Conservation (phyloP, 2,329 filamentous ascomycete species). For the Trichoderma pleuroti region DNA sequence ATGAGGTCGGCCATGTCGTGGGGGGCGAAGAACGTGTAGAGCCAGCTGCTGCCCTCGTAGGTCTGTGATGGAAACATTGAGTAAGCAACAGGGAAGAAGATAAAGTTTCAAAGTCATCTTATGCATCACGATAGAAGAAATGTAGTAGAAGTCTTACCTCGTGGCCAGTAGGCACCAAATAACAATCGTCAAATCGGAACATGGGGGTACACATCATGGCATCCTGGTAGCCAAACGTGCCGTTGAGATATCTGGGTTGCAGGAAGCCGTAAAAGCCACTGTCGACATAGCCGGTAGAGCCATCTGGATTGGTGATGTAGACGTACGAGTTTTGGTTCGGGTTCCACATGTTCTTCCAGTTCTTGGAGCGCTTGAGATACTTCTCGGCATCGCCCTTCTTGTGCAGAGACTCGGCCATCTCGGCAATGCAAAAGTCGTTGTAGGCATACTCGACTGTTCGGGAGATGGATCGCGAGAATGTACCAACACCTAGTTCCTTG, state of each 20-base stretch:
- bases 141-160: constrained; percentile 12
- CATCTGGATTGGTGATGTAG: constrained; percentile 6
- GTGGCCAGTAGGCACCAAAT: constrained; percentile 25
- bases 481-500: constrained; percentile 42
- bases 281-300: constrained; percentile 10
- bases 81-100: background rate
- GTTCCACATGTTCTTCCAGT: constrained; percentile 68
- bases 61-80: constrained; percentile 37
- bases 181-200: constrained; percentile 43
- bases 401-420: constrained; percentile 57
- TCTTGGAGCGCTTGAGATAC: constrained; percentile 58
- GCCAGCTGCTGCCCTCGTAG: constrained; percentile 67
- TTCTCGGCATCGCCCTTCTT: constrained; percentile 51
- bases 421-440: constrained; percentile 69
- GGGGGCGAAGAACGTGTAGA: constrained; percentile 62
- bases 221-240: constrained; percentile 64
- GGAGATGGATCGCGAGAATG: constrained; percentile 65
- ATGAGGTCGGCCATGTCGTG: constrained; percentile 50
- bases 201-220: constrained; percentile 40
- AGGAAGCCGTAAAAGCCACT: constrained; percentile 55
- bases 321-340: constrained; percentile 23
- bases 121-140: background rate
- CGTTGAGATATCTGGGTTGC: constrained; percentile 63
- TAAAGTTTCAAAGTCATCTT: accelerated
- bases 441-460: constrained; percentile 78